A percentile compares a stretch with the other conserved stretches of the same genome.
phyloP scores from a whole-genome alignment of 2,329 filamentous ascomycete genomes.

The Arthrobotrys entomopaga region DNA sequence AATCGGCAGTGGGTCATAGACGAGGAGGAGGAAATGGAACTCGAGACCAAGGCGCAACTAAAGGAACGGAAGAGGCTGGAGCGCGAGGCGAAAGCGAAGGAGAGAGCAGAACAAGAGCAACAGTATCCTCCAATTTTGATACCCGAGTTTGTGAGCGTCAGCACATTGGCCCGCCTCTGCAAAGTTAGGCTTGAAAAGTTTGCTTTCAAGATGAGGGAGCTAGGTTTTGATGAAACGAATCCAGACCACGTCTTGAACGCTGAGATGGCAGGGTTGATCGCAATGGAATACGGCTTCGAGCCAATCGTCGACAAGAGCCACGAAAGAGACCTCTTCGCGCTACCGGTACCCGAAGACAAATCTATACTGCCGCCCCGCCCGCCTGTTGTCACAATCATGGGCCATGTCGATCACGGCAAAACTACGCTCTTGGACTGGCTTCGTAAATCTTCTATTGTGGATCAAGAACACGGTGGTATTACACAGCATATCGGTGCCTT shows the following conservation, averaged over 20 bases:
- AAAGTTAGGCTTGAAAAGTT: conserved; percentile 78
- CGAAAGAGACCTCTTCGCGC: conserved; percentile 75
- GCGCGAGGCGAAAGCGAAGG: conserved; percentile 62
- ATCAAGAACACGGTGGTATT: conserved; percentile 93
- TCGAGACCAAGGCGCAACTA: conserved; percentile 60
- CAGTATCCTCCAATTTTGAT: conserved; percentile 75
- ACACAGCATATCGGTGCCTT: conserved; percentile 99
- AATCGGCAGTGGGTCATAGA: conserved; percentile 55
- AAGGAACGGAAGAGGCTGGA: conserved; percentile 64
- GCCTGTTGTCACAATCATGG: conserved; percentile 98
- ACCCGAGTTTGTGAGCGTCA: conserved; percentile 91
- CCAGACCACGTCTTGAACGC: conserved; percentile 87
- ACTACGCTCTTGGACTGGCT: conserved; percentile 95
- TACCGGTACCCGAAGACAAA: conserved; percentile 74
- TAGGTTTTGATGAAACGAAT: conserved; percentile 88
- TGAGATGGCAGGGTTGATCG: conserved; percentile 88
- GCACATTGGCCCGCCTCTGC: conserved; percentile 79
- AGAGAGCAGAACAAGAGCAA: conserved; percentile 62
- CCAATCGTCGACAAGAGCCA: conserved; percentile 77
- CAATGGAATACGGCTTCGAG: conserved; percentile 91
- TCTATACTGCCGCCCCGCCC: conserved; percentile 77
- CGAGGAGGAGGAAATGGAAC: conserved; percentile 59
- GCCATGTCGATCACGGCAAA: conserved; percentile 98
- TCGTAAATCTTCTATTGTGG: conserved; percentile 89
- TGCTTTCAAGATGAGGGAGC: conserved; percentile 77